Percentiles rank a stretch among this genome's conserved stretches.
phyloP scores from a whole-genome alignment of 1,284 basidiomycete species.

The Ustilago bromivora region DNA sequence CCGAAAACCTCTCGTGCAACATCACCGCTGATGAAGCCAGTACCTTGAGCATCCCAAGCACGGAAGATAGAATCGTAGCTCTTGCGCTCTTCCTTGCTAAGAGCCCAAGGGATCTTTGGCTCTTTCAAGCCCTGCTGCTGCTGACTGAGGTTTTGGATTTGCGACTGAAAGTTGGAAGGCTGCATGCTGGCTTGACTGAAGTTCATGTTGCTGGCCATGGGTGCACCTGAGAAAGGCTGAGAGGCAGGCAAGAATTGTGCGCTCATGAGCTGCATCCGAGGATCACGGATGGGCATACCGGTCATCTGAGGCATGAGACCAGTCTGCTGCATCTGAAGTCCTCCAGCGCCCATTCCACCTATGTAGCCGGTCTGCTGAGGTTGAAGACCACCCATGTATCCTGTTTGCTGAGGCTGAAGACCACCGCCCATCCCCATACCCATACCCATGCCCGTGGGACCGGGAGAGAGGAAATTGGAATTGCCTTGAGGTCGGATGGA shows the following conservation, averaged over 20 bases:
- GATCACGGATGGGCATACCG: conserved; percentile 66
- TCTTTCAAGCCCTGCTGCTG: conserved; percentile 77
- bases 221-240: conserved; percentile 66
- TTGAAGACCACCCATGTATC: conserved; percentile 36
- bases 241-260: conserved; percentile 68
- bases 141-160: conserved; percentile 71
- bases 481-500: conserved; percentile 35
- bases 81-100: conserved; percentile 93
- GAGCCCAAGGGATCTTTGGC: conserved; percentile 87
- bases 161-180: conserved; percentile 66
- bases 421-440: conserved; percentile 30
- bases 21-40: conserved; percentile 87
- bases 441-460: conserved; percentile 56
- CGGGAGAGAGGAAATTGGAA: conserved; percentile 44
- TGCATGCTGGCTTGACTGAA: conserved; percentile 66
- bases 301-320: conserved; percentile 69
- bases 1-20: conserved; percentile 94
- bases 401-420: conserved; percentile 15
- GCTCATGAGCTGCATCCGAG: conserved; percentile 68
- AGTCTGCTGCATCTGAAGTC: conserved; percentile 60
- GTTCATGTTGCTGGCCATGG: conserved; percentile 66
- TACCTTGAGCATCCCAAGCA: conserved; percentile 87
- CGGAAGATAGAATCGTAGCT: conserved; percentile 96
- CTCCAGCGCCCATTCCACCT: conserved; percentile 41
- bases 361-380: conserved; percentile 61